Evolutionary conservation across 805 yeast species (phyloP), one percentile per base, ranked within the genome.

Genomic region (Blastobotrys muscicola): DNA sequence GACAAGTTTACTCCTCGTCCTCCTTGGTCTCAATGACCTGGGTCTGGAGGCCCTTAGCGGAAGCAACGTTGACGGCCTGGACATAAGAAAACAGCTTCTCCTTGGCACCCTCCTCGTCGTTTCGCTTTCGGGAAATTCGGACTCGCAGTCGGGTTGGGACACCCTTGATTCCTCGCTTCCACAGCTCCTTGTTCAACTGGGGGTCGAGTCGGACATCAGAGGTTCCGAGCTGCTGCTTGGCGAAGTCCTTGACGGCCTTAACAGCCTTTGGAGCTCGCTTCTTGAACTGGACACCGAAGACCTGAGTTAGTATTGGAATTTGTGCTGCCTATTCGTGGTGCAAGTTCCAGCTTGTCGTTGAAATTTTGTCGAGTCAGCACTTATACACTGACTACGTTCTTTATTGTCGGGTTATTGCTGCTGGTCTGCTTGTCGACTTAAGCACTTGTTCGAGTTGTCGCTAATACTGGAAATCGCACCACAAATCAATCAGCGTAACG

Each of bases 151-250:
- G 89, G 86, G 75, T 77, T 71, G 95, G 95, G 67, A 86, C 94
- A 78, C 97, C 97, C 80, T 89, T 87, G 76, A 92, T 82, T 80
- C 98, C 98, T 79, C 95, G 89, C 75, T 85, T 83, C 98, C 98
- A 92, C 77, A 92, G 79, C 68, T 82, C 94, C 74, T 89, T 92
- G 85, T 92, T 92, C 74, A 92, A 79, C 75, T 81, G 85, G 69
- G 98, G 97, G 76, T 92, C 97, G 66, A 92, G 76, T 80, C 98
- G 92, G 72, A 92, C 97, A 71, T 92, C 99, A 57, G 83, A 74
- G 65, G 99, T 92, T 71, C 97, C 97, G 92, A 92, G 86, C 84
- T 90, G 97, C 77, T 85, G 80, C 71, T 85, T 79, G 68, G 97
- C 97, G 71, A 92, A 92, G 76, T 85, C 87, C 81, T 86, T 90